A percentile compares a stretch with the other conserved stretches of the same genome.
phyloP scores from a whole-genome alignment of 2,329 filamentous ascomycete genomes.

The Anisogramma anomala region DNA sequence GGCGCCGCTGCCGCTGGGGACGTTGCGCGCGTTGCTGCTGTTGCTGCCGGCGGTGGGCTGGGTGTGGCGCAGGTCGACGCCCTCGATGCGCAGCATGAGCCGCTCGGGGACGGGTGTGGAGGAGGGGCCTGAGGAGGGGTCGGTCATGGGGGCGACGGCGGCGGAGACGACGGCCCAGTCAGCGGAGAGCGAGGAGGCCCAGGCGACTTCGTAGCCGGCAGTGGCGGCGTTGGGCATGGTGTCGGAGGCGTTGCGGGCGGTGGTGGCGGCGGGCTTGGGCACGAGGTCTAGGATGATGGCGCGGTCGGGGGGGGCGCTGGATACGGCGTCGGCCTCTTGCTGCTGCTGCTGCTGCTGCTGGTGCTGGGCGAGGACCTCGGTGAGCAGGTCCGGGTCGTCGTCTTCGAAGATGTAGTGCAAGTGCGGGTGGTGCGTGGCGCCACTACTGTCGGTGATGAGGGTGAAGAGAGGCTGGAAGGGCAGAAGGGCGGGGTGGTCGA shows the following conservation, averaged over 20 bases:
- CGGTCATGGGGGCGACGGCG: constrained; percentile 33
- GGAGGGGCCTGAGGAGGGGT: constrained; percentile 15
- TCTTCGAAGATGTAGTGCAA: constrained; percentile 91
- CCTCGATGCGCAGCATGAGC: constrained; percentile 53
- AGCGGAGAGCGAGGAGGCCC: constrained; percentile 59
- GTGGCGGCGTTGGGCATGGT: not conserved
- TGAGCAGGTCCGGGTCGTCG: constrained; percentile 71
- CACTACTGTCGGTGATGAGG: constrained; percentile 62
- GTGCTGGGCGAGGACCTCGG: constrained; percentile 46
- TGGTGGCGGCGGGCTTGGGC: constrained; percentile 16
- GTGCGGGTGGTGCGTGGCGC: constrained; percentile 68
- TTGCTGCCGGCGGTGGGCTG: not conserved
- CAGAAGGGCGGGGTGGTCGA: constrained; percentile 19
- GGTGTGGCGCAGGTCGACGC: constrained; percentile 27
- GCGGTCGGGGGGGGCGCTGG: constrained; percentile 28
- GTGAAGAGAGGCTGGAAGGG: constrained; percentile 75
- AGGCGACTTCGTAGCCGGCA: constrained; percentile 43
- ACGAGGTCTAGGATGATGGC: constrained; percentile 46
- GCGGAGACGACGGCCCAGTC: constrained; percentile 54
- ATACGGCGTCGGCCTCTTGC: constrained; percentile 16
- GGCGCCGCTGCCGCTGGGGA: constrained; percentile 1
- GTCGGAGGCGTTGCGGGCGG: not conserved
- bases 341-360: constrained; percentile 11
- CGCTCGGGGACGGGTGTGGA: constrained; percentile 16
- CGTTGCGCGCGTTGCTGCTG: constrained; percentile 1